Evolutionary conservation across 2,329 filamentous ascomycete species (phyloP), one percentile per base, ranked within the genome.

Genomic region (Aurifilum marmelostoma): DNA sequence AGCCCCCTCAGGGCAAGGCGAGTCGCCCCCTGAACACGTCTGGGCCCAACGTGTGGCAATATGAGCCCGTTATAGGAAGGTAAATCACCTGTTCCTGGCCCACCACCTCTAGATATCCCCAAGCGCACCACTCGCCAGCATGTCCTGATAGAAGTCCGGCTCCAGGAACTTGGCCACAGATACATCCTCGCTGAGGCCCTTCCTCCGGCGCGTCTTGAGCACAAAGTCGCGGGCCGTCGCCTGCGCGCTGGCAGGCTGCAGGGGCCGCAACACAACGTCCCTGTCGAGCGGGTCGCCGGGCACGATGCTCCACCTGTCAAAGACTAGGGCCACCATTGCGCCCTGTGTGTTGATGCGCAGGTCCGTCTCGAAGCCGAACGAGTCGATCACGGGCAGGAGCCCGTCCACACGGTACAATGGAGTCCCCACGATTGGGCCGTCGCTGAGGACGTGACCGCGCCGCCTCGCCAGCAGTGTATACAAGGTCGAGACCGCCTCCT

Each of bases 321-420:
- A 99, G 16, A 97, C 93, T 47, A 99, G 86, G 75, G 91, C 94
- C 66, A 98, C 89, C 76, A 93, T 94, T 67, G 94, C 94, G 65
- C 96, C 95, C 82, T 97, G 93, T 0, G 95, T 97, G 80, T 97
- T 94, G 77, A 98, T 98, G 72, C 96, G 87, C 69, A 99, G 85
- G 82, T 99, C 96, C 18, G 96, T 98, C 83, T 99, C 96, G 80
- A 99, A 98, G 27, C 96, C 96, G 76, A 99, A 99, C 39, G 91
- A 94, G 83, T 99, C 96, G 77, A 99, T 97, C 70, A 98, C 96
- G 12, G 96, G 96, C 67, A 99, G 89, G 63, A 98, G 85, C 3
- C 96, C 96, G 75, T 91, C 92, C 66, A 97, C 94, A 29, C 92
- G 91, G 81, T 97, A 98, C 14, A 99, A 86, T 5, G 95, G 96